These are phyloP conservation scores for Fusarium buxicola DNA, from an alignment of 2,329 filamentous ascomycete species.

Conservation along the genomic window DNA sequence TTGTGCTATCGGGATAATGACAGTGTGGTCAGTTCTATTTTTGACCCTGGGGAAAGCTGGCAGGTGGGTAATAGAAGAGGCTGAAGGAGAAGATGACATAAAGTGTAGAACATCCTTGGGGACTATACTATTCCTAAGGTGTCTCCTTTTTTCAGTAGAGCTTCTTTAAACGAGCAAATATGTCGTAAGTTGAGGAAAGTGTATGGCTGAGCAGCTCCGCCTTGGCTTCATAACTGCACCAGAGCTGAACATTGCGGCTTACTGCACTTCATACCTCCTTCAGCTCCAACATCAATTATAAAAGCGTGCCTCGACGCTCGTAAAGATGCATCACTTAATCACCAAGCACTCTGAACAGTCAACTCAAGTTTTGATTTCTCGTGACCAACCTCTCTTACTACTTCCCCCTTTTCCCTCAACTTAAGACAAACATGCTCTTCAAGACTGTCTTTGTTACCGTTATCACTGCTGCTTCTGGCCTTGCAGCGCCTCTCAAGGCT, in stretches of 20 bases:
- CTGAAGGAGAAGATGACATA: no score
- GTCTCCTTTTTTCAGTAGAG: no score
- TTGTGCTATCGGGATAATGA: neutral
- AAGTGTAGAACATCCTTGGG: no score
- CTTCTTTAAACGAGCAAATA: no score
- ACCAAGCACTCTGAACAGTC: neutral
- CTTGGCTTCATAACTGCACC: neutral
- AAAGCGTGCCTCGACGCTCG: neutral
- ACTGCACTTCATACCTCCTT: neutral
- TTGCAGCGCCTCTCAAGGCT: slow-evolving; percentile 37
- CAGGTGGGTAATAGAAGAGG: no score
- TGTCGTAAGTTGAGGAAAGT: no score
- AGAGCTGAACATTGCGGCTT: slow-evolving; percentile 1
- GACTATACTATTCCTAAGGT: no score
- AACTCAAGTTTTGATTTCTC: neutral
- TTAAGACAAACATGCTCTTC: slow-evolving; percentile 38
- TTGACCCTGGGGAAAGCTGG: neutral
- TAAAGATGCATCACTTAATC: neutral
- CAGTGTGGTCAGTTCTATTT: slow-evolving; percentile 17
- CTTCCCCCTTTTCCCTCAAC: neutral
- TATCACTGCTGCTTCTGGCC: slow-evolving; percentile 32
- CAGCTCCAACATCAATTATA: slow-evolving; percentile 8
- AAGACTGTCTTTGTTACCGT: slow-evolving; percentile 34
- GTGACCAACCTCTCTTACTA: neutral
- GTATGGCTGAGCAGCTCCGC: neutral